phyloP scores from a whole-genome alignment of 2,329 filamentous ascomycete species.

The Colletotrichum musicola region DNA sequence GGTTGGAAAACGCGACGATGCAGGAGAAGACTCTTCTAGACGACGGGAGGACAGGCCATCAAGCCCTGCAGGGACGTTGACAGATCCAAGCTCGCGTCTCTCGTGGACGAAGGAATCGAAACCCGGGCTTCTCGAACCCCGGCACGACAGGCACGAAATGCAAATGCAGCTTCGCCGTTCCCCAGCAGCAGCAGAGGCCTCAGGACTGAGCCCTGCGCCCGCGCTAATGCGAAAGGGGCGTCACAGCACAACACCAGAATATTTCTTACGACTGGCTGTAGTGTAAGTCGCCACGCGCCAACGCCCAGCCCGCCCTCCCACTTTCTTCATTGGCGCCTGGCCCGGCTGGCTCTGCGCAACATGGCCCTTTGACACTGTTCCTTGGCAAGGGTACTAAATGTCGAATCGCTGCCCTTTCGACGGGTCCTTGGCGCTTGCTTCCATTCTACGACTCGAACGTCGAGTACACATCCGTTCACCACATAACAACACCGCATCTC shows the following conservation, averaged over 20 bases:
- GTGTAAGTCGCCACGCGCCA: slow-evolving; percentile 25
- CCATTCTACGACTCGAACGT: neutral
- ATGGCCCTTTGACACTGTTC: slow-evolving; percentile 20
- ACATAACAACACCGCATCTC: slow-evolving; percentile 23
- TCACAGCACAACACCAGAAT: slow-evolving; percentile 6
- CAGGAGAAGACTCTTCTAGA: neutral
- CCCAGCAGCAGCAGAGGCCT: neutral
- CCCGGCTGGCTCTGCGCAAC: slow-evolving; percentile 12
- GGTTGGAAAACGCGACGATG: neutral
- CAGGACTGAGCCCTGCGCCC: slow-evolving; percentile 37
- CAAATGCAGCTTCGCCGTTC: slow-evolving; percentile 3
- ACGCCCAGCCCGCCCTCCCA: neutral
- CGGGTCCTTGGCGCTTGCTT: neutral
- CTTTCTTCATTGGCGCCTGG: slow-evolving; percentile 16
- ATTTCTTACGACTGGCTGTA: slow-evolving; percentile 1
- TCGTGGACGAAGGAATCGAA: neutral
- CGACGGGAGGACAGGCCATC: neutral
- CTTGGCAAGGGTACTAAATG: slow-evolving; percentile 31
- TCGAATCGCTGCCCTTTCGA: slow-evolving; percentile 2
- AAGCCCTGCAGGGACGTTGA: neutral
- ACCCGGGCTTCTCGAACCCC: slow-evolving; percentile 17
- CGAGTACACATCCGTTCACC: neutral
- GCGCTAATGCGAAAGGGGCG: slow-evolving; percentile 33
- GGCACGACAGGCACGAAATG: neutral
- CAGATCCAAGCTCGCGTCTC: neutral